Percentiles rank a stretch among this genome's conserved stretches.
Conservation (phyloP, 345 rosid species). For the Dipteronia sinensis region DNA sequence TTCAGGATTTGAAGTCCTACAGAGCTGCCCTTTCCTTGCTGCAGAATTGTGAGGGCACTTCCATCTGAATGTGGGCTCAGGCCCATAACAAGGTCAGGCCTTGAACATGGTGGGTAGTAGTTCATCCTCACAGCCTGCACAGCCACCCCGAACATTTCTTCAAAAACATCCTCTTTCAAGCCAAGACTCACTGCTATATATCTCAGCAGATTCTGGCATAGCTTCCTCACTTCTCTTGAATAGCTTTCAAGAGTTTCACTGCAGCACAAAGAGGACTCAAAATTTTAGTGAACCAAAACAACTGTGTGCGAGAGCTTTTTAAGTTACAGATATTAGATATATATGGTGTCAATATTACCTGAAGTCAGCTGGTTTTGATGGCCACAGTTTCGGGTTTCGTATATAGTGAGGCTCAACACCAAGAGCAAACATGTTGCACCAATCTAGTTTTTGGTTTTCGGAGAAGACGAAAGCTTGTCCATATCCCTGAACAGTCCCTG, state of each 20-base stretch:
- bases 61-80: conserved; percentile 99
- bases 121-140: conserved; percentile 99
- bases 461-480: conserved; percentile 97
- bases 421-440: conserved; percentile 99
- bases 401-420: conserved; percentile 76
- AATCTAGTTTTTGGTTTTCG: conserved; percentile 90
- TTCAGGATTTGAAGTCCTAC: conserved; percentile 89
- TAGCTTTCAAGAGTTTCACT: conserved; percentile 75
- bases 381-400: conserved; percentile 84
- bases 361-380: conserved; percentile 65
- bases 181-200: conserved; percentile 66
- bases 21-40: conserved; percentile 65
- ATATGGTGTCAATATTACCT: conserved; percentile 42
- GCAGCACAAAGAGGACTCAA: not conserved
- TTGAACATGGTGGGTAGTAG: conserved; percentile 91
- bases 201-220: conserved; percentile 62
- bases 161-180: conserved; percentile 54
- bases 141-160: conserved; percentile 76
- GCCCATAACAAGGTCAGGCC: conserved; percentile 95
- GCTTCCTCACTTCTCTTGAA: conserved; percentile 62
- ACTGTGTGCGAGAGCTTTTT: no score
- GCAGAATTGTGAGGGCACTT: conserved; percentile 92
- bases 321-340: no score
- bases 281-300: not conserved
- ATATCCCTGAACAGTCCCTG: conserved; percentile 93